Evolutionary conservation across 1,284 basidiomycete genomes (phyloP).

Genomic region (Pseudozyma pruni): DNA sequence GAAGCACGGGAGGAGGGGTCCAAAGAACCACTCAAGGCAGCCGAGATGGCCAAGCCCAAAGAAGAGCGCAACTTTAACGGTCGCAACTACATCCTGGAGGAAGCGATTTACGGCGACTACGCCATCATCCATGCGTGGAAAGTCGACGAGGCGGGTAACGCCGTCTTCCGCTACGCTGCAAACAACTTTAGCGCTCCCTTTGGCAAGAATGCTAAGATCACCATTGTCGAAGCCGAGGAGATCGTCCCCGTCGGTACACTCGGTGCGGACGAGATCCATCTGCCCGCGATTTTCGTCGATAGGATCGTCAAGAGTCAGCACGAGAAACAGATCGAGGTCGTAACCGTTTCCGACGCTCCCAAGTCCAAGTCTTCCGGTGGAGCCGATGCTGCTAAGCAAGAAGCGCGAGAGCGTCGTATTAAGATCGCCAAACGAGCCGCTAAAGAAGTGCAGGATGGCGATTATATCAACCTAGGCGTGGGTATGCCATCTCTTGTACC

Average conservation of each 20-base stretch:
- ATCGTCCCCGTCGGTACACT: conserved; percentile 60
- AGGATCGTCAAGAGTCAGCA: conserved; percentile 53
- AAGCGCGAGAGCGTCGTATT: conserved; percentile 40
- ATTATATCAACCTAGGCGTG: conserved; percentile 65
- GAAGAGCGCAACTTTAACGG: conserved; percentile 84
- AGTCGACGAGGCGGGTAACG: conserved; percentile 78
- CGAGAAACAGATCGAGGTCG: conserved; percentile 61
- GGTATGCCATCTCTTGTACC: conserved; percentile 65
- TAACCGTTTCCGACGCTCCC: conserved; percentile 45
- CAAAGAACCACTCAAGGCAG: conserved; percentile 53
- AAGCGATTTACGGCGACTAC: conserved; percentile 84
- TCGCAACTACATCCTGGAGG: conserved; percentile 85
- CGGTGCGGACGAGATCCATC: conserved; percentile 58
- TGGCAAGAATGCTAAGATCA: conserved; percentile 63
- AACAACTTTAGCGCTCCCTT: conserved; percentile 63
- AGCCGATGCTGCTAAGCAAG: conserved; percentile 36
- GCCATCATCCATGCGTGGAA: conserved; percentile 95
- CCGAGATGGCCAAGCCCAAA: conserved; percentile 71
- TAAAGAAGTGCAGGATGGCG: conserved; percentile 61
- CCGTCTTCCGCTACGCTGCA: conserved; percentile 68
- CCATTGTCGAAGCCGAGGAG: conserved; percentile 65
- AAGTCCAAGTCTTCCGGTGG: conserved; percentile 17
- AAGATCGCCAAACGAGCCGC: conserved; percentile 59
- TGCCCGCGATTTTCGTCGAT: conserved; percentile 63
- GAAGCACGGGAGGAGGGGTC: conserved; percentile 31